Evolutionary conservation across 164 flowering plant species (phyloP), one percentile per base, ranked within the genome.

Genomic region (Tinospora cordifolia): DNA sequence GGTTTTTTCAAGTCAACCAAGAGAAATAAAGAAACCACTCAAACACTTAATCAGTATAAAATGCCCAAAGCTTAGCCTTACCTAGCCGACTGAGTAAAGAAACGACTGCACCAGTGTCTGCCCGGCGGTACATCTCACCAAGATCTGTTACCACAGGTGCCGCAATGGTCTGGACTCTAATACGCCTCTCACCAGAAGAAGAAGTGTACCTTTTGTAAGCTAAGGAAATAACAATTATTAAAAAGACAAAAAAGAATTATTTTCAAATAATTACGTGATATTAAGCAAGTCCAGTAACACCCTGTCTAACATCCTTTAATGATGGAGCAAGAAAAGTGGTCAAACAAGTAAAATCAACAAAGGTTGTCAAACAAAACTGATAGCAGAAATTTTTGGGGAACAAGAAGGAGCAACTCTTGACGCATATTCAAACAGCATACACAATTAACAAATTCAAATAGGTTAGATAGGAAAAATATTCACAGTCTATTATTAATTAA

Each of bases 111-210:
- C 98, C 97, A 72, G 87, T 81, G 79, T 95, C 98, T 70, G 98
- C 98, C 36, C 82, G 89, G 39, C 96, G 93, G 66, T 89, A 95
- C 99, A 95, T 92, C 81, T 95, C 99, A 25, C 88, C 93, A 49
- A 95, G 86, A 75, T 95, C 96, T 38, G 96, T 38, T 46, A 92
- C 96, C 72, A 92, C 98, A 3, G 97, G 98, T 39, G 85, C 96
- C 40, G 96, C 96, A 69, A 92, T 88, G n/a, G 97, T 95, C 74
- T 91, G 99, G 71, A 95, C 97, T 79, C 99, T 88, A 59, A 95
- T 92, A 70, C 99, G 99, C 74, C 99, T 82, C 79, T 95, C 99
- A 73, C 98, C 99, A 79, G 88, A 92, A 67, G 99, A 95, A 75
- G 99, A 85, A 65, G 99, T 95, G 79, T 90, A 95, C 82, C 99